Conservation (phyloP, 352 stramenopile genomes). For the Phytophthora lateralis region DNA sequence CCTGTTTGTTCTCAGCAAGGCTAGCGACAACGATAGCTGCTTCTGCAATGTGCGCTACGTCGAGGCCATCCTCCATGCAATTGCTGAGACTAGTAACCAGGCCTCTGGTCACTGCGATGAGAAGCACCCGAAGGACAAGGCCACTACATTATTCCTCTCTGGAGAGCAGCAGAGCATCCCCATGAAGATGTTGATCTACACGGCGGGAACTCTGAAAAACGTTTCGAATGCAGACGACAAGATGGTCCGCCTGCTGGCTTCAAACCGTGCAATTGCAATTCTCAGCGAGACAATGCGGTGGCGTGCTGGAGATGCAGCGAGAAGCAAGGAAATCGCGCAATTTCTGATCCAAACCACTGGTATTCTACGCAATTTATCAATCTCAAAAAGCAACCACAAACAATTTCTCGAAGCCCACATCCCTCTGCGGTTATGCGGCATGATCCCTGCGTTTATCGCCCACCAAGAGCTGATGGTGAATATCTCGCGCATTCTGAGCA, state of each 20-base stretch:
- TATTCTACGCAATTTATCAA: constrained; percentile 71
- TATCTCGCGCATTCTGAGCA: constrained; percentile 78
- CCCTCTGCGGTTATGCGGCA: constrained; percentile 48
- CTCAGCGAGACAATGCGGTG: constrained; percentile 59
- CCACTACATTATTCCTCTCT: constrained; percentile 2
- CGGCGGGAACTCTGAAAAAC: constrained; percentile 76
- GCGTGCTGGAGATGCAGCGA: constrained; percentile 24
- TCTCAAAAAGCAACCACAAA: constrained; percentile 63
- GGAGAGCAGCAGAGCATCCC: constrained; percentile 11
- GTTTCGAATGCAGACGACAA: constrained; percentile 62
- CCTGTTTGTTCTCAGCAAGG: constrained; percentile 80
- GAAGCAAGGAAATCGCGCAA: constrained; percentile 70
- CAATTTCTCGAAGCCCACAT: constrained; percentile 71
- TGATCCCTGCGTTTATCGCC: constrained; percentile 46
- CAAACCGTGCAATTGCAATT: constrained; percentile 61
- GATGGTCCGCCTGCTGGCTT: constrained; percentile 67
- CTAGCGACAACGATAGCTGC: constrained; percentile 57
- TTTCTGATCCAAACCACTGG: constrained; percentile 72
- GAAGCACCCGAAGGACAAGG: constrained; percentile 13
- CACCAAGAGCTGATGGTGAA: constrained; percentile 83
- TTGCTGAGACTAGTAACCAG: constrained; percentile 33
- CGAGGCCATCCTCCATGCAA: constrained; percentile 54
- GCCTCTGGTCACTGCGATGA: constrained; percentile 3
- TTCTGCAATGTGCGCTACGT: constrained; percentile 76
- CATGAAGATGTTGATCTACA: constrained; percentile 66